These are phyloP conservation scores for Sphaceloma murrayae DNA, from an alignment of 2,329 filamentous ascomycete species.

Conservation along the genomic window DNA sequence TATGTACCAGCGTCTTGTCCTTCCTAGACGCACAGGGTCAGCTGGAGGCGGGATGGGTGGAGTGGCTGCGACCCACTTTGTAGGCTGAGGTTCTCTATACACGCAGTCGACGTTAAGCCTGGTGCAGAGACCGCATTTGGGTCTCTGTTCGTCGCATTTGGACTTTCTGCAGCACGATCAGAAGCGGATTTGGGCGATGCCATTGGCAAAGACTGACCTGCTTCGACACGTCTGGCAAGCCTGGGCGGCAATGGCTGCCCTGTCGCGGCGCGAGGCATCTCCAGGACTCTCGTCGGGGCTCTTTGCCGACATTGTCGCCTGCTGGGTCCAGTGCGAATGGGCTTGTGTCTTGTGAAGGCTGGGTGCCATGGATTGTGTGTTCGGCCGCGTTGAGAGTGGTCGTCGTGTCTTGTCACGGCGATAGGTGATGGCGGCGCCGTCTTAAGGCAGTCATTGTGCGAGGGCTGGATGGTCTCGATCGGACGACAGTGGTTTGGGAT, in stretches of 20 bases:
- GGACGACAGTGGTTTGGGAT: no score
- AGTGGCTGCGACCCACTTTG: constrained; percentile 44
- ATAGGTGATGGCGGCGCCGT: no score
- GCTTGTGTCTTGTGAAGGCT: no score
- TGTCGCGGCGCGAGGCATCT: constrained; percentile 31
- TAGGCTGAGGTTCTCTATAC: constrained; percentile 52
- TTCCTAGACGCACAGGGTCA: constrained; percentile 42
- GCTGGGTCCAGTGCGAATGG: no score
- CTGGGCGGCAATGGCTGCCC: constrained; percentile 44
- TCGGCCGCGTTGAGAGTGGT: no score
- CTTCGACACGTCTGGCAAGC: constrained; percentile 51
- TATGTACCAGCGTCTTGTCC: constrained; percentile 53
- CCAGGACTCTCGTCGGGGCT: constrained; percentile 11
- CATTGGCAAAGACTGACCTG: constrained; percentile 20
- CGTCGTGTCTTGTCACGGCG: no score
- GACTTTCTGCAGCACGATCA: constrained; percentile 43
- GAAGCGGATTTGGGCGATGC: not conserved
- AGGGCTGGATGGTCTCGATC: no score
- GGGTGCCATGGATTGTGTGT: no score
- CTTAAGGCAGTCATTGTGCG: no score
- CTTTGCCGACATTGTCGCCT: constrained; percentile 4
- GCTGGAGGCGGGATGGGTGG: not conserved
- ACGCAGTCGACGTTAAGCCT: constrained; percentile 50
- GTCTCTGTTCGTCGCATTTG: constrained; percentile 54
- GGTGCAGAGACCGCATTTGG: constrained; percentile 51